These are phyloP conservation scores for Taxillus chinensis DNA, from an alignment of 164 flowering plant species.

Conservation along the genomic window DNA sequence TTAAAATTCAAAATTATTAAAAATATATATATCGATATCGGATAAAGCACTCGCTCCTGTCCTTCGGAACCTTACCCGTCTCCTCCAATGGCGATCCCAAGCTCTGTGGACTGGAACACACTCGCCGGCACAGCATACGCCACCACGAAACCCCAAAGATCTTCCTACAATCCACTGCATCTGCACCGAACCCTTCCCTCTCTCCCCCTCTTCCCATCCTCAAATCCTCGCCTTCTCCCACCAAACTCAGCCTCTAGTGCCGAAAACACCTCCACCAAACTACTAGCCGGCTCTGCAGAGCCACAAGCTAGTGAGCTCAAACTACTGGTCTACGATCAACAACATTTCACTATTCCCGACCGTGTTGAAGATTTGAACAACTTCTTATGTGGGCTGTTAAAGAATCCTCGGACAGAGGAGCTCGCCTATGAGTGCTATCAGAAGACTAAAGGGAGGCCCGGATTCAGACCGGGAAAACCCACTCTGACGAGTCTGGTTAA, in stretches of 20 bases:
- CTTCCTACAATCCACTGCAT: constrained; percentile 7
- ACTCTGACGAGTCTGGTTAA: constrained; percentile 39
- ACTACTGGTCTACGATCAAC: neutral
- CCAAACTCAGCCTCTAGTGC: constrained; percentile 12
- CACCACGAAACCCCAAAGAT: constrained; percentile 8
- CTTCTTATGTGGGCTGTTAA: constrained; percentile 26
- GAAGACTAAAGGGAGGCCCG: constrained; percentile 37
- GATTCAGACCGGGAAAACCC: constrained; percentile 32
- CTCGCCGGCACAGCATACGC: constrained; percentile 10
- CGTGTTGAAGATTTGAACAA: constrained; percentile 20
- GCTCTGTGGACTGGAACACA: constrained; percentile 24
- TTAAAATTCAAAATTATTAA: too few species aligned
- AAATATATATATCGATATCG: too few species aligned
- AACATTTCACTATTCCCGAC: neutral
- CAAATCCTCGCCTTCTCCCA: neutral
- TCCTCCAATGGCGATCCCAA: constrained; percentile 26
- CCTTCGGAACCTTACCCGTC: neutral
- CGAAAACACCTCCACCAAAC: constrained; percentile 10
- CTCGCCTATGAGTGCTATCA: constrained; percentile 38
- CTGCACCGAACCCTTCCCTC: constrained; percentile 11
- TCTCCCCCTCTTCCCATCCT: neutral
- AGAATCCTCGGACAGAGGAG: constrained; percentile 30
- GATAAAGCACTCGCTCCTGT: neutral
- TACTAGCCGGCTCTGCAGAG: constrained; percentile 13
- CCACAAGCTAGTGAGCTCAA: neutral